phyloP scores from a whole-genome alignment of 1,139 yeast species.

The Candida sanyaensis region DNA sequence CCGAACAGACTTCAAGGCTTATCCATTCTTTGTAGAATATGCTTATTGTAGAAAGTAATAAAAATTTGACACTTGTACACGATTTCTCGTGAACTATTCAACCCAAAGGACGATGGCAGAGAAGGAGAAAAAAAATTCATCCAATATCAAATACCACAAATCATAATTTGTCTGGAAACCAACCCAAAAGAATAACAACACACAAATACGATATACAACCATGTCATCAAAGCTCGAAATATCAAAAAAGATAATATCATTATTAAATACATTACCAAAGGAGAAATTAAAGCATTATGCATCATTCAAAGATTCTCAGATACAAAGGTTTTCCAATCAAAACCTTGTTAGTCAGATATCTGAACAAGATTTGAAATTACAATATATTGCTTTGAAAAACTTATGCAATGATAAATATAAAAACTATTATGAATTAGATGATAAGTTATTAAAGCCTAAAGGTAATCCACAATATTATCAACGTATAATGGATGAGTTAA shows the following conservation, averaged over 20 bases:
- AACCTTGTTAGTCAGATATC: slow-evolving; percentile 21
- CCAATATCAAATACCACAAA: background rate
- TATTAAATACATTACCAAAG: slow-evolving; percentile 54
- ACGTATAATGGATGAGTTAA: slow-evolving; percentile 67
- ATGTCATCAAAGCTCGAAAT: slow-evolving; percentile 26
- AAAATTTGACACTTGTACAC: too few species aligned
- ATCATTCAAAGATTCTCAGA: slow-evolving; percentile 66
- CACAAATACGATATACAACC: background rate
- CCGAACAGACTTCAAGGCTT: too few species aligned
- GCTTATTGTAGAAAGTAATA: too few species aligned
- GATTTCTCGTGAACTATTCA: background rate
- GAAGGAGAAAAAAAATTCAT: slow-evolving; percentile 1
- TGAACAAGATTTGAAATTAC: slow-evolving; percentile 59
- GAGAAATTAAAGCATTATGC: slow-evolving; percentile 68
- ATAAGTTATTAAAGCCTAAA: slow-evolving; percentile 69
- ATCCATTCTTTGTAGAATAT: too few species aligned
- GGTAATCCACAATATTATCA: slow-evolving; percentile 82
- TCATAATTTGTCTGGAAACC: background rate
- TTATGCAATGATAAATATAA: slow-evolving; percentile 63
- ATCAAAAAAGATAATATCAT: slow-evolving; percentile 37
- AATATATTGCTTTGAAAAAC: slow-evolving; percentile 58
- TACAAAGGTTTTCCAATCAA: slow-evolving; percentile 47
- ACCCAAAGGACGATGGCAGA: background rate
- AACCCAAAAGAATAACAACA: too few species aligned
- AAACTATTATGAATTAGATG: slow-evolving; percentile 63